These are phyloP conservation scores for Delphinella strobiligena DNA, from an alignment of 2,329 filamentous ascomycete species.

Conservation along the genomic window DNA sequence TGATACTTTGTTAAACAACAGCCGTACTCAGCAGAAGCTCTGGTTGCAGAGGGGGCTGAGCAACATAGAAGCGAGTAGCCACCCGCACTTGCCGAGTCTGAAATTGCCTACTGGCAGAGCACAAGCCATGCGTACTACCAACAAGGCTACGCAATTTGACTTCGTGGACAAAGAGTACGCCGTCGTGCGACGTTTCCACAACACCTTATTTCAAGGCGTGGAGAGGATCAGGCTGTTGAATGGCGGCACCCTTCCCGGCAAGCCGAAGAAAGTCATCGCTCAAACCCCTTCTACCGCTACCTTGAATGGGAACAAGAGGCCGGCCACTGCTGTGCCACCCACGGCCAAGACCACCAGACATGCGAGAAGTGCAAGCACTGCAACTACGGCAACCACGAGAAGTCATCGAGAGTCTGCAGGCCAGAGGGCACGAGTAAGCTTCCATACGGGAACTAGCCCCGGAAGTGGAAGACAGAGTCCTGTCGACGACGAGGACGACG, in stretches of 20 bases:
- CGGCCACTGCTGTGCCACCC: too few relatives aligned
- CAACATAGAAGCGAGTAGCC: conserved; percentile 47
- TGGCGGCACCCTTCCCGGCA: conserved; percentile 5
- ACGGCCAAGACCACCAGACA: too few relatives aligned
- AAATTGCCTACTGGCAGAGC: conserved; percentile 24
- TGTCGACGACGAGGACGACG: background rate
- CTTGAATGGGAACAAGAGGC: conserved; percentile 29
- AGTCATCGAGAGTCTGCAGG: background rate
- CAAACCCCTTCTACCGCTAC: background rate
- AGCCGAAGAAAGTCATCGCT: conserved; percentile 21
- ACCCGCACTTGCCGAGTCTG: conserved; percentile 34
- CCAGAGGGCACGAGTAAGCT: background rate
- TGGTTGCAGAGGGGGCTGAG: conserved; percentile 64
- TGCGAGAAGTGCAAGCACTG: background rate
- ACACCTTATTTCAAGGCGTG: conserved; percentile 55
- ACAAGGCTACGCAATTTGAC: conserved; percentile 42
- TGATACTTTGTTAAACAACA: conserved; percentile 26
- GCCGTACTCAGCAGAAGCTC: conserved; percentile 63
- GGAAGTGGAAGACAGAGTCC: background rate
- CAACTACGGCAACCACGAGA: background rate
- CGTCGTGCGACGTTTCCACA: conserved; percentile 61
- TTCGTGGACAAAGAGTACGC: conserved; percentile 61
- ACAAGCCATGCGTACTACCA: conserved; percentile 41
- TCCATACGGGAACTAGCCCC: background rate
- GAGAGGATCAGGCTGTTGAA: conserved; percentile 29